A percentile compares a stretch with the other conserved stretches of the same genome.
Conservation (phyloP, 305 asterid genomes). For the Rubia balearica region DNA sequence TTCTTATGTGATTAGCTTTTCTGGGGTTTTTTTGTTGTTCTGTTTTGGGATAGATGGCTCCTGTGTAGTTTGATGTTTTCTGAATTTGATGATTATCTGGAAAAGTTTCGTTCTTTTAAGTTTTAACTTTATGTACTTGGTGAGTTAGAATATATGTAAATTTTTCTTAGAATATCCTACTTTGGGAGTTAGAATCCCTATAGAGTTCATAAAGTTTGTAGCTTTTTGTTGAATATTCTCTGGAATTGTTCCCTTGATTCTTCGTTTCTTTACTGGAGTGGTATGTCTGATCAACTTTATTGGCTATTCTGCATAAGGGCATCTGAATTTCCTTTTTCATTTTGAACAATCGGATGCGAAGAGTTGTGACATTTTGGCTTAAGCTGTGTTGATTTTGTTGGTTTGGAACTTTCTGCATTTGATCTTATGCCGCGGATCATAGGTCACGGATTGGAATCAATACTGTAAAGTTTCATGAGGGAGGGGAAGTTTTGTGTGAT, state of each 20-base stretch:
- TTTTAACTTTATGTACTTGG: not conserved
- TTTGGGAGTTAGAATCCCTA: not conserved
- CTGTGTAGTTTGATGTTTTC: not conserved
- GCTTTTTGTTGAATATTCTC: constrained; percentile 12
- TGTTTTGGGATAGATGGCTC: too few relatives aligned
- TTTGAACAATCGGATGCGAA: constrained; percentile 7
- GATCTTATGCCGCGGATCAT: not conserved
- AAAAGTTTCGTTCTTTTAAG: not conserved
- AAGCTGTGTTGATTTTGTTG: not conserved
- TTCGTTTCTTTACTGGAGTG: not conserved
- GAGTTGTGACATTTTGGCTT: not conserved
- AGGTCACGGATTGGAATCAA: not conserved
- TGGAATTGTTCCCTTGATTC: constrained; percentile 7
- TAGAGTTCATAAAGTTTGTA: constrained; percentile 6
- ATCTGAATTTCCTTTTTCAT: not conserved
- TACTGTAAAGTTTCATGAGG: not conserved
- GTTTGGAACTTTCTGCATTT: not conserved
- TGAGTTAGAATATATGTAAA: not conserved
- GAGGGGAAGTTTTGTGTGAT: not conserved
- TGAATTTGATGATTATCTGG: constrained; percentile 4
- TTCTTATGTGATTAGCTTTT: not conserved
- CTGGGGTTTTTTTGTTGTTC: not conserved
- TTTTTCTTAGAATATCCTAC: not conserved
- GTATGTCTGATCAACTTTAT: not conserved
- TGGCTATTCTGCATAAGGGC: not conserved